These are phyloP conservation scores for Hypomontagnella monticulosa DNA, from an alignment of 495 filamentous ascomycete genomes.

Conservation along the genomic window DNA sequence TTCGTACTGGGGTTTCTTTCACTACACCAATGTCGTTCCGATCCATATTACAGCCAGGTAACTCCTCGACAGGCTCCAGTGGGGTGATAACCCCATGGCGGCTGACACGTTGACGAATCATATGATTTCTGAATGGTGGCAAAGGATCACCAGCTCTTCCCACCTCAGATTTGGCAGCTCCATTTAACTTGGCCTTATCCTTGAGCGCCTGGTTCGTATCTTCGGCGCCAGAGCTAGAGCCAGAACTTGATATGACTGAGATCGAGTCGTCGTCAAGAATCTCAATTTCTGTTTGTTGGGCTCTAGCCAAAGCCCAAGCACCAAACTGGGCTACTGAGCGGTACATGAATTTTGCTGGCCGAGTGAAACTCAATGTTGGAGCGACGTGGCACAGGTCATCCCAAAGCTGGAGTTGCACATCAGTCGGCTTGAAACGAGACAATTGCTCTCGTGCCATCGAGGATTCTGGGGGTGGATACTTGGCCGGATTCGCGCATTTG, in stretches of 20 bases:
- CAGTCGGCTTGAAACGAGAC: conserved; percentile 76
- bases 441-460: conserved; percentile 70
- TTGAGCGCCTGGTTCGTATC: conserved; percentile 37
- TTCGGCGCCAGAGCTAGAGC: conserved; percentile 62
- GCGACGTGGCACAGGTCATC: conserved; percentile 93
- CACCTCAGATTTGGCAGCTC: conserved; percentile 55
- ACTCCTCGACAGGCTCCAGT: conserved; percentile 67
- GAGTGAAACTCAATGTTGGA: conserved; percentile 88
- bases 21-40: conserved; percentile 75
- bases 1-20: conserved; percentile 79
- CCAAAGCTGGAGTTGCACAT: conserved; percentile 97
- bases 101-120: conserved; percentile 89
- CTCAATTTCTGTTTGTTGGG: conserved; percentile 80
- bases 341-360: conserved; percentile 96
- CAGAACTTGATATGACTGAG: conserved; percentile 73
- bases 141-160: conserved; percentile 85
- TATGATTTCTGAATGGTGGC: conserved; percentile 79
- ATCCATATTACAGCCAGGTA: conserved; percentile 69
- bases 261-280: conserved; percentile 81
- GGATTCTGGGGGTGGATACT: conserved; percentile 74
- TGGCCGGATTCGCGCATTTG: conserved; percentile 83
- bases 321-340: conserved; percentile 90
- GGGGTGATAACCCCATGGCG: conserved; percentile 75
- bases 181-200: conserved; percentile 5
- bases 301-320: conserved; percentile 85